Percentiles rank a stretch among this genome's conserved stretches.
Evolutionary conservation across 441 rosid genomes (phyloP).

Genomic region (Croton setiger): DNA sequence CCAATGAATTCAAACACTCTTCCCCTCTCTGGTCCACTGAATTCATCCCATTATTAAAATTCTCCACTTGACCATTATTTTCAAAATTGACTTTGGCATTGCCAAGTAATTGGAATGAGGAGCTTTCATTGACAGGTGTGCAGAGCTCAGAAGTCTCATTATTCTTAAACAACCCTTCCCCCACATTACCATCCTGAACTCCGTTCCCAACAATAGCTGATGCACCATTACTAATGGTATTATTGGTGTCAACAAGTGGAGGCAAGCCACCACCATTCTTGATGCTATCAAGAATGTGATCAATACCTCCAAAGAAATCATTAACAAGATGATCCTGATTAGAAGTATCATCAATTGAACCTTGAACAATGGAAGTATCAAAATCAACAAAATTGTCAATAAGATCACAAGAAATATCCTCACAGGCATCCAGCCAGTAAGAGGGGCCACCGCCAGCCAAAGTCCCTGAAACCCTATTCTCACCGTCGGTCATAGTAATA

Average conservation of each 20-base stretch:
- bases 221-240: neutral
- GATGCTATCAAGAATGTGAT: constrained; percentile 81
- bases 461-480: constrained; percentile 43
- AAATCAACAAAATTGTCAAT: constrained; percentile 68
- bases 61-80: constrained; percentile 25
- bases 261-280: constrained; percentile 82
- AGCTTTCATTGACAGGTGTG: constrained; percentile 21
- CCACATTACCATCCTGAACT: constrained; percentile 24
- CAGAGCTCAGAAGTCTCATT: constrained; percentile 25
- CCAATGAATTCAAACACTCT: constrained; percentile 15
- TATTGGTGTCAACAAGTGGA: constrained; percentile 2
- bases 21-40: constrained; percentile 24
- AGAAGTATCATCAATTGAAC: constrained; percentile 37
- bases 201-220: constrained; percentile 24
- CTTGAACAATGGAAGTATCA: constrained; percentile 50
- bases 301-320: constrained; percentile 96
- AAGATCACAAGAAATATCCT: constrained; percentile 70
- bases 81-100: constrained; percentile 19
- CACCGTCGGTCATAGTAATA: constrained; percentile 49
- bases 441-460: constrained; percentile 44
- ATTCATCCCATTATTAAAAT: constrained; percentile 20
- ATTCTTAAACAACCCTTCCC: constrained; percentile 22
- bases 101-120: constrained; percentile 25
- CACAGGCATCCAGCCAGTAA: constrained; percentile 94
- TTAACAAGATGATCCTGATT: constrained; percentile 36